Percentiles rank a stretch among this genome's conserved stretches.
Conservation (phyloP, 2,329 filamentous ascomycete species). For the Aquanectria penicillioides region DNA sequence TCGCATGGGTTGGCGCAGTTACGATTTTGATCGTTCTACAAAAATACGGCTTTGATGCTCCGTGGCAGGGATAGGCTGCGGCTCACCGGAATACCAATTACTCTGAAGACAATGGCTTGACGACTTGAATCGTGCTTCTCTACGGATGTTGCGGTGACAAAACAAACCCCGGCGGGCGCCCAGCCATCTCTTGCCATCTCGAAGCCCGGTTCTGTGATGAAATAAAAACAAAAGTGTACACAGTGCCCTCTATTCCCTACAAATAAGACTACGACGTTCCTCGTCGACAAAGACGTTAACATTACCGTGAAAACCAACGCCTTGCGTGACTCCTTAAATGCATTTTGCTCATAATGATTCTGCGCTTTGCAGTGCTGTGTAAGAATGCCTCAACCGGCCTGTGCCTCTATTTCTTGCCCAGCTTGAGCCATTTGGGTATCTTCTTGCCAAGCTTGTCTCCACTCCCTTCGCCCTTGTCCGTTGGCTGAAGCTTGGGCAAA, state of each 20-base stretch:
- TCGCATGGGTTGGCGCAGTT: slow-evolving; percentile 51
- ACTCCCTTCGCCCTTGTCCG: slow-evolving; percentile 50
- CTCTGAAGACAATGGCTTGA: slow-evolving; percentile 42
- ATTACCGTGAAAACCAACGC: slow-evolving; percentile 24
- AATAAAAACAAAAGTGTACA: background rate
- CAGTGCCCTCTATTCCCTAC: slow-evolving; percentile 13
- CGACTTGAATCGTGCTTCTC: slow-evolving; percentile 28
- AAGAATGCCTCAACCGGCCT: too few species aligned
- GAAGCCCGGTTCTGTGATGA: background rate
- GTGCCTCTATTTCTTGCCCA: slow-evolving; percentile 71
- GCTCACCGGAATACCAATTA: slow-evolving; percentile 50
- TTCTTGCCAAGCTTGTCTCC: slow-evolving; percentile 75
- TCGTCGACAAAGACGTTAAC: slow-evolving; percentile 1
- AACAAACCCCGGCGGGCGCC: background rate
- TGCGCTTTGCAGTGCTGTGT: too few species aligned
- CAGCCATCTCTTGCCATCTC: background rate
- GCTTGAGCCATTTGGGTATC: slow-evolving; percentile 78
- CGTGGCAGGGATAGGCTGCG: slow-evolving; percentile 45
- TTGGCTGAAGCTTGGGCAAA: slow-evolving; percentile 39
- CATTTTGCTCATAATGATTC: background rate
- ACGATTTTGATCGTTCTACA: slow-evolving; percentile 46
- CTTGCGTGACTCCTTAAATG: slow-evolving; percentile 21
- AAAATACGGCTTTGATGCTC: slow-evolving; percentile 45
- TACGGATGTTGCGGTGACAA: slow-evolving; percentile 8
- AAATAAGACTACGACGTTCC: background rate